These are phyloP conservation scores for Clavariopsis aquatica DNA, from an alignment of 495 filamentous ascomycete species.

Conservation along the genomic window DNA sequence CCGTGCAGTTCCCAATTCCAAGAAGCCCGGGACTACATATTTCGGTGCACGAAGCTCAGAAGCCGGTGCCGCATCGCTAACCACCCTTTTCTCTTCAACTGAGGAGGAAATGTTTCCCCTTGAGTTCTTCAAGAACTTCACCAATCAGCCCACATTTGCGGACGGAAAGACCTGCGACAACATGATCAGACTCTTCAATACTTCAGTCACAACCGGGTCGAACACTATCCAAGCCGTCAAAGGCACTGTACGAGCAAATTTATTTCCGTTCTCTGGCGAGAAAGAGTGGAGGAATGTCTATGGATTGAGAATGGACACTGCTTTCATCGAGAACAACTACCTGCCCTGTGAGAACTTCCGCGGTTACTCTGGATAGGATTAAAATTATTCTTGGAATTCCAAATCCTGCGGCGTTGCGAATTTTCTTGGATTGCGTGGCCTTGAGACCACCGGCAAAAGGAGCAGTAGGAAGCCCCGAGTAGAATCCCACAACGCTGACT, in stretches of 20 bases:
- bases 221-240: slow-evolving; percentile 19
- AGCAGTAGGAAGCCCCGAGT: no score
- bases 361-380: slow-evolving; percentile 20
- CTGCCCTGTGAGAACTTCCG: slow-evolving; percentile 31
- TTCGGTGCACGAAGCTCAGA: slow-evolving; percentile 24
- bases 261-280: slow-evolving; percentile 20
- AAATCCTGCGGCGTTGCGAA: not conserved
- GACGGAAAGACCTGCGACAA: slow-evolving; percentile 36
- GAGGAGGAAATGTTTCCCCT: slow-evolving; percentile 18
- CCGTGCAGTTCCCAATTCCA: slow-evolving; percentile 8
- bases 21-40: slow-evolving; percentile 19
- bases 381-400: not conserved
- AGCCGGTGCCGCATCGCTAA: slow-evolving; percentile 18
- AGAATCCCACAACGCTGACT: no score
- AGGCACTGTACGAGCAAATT: slow-evolving; percentile 14
- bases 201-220: slow-evolving; percentile 18
- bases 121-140: slow-evolving; percentile 33
- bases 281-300: slow-evolving; percentile 27
- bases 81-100: slow-evolving; percentile 17
- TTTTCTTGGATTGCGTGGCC: no score
- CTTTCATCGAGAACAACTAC: slow-evolving; percentile 36
- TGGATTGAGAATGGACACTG: slow-evolving; percentile 27
- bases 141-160: slow-evolving; percentile 33
- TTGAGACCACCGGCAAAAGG: no score
- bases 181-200: slow-evolving; percentile 35